Conservation (phyloP, 306 rosid species). For the Gastrolobium villosum region DNA sequence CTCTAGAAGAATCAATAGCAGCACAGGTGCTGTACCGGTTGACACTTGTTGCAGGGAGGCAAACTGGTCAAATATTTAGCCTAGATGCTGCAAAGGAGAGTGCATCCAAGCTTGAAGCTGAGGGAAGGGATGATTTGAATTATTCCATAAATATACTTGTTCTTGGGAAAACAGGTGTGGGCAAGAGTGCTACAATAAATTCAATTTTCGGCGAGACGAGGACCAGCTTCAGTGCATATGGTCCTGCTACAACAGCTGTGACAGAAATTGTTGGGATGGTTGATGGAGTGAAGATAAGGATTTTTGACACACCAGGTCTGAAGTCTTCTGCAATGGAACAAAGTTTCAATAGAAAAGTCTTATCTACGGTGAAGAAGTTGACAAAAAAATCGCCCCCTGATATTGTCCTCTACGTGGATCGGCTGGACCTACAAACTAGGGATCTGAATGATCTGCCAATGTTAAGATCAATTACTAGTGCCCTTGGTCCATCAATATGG, state of each 20-base stretch:
- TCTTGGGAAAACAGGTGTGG: conserved; percentile 94
- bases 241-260: conserved; percentile 82
- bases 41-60: conserved; percentile 79
- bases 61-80: conserved; percentile 67
- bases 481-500: conserved; percentile 87
- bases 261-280: conserved; percentile 85
- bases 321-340: conserved; percentile 87
- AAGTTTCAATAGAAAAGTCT: conserved; percentile 65
- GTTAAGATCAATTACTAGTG: conserved; percentile 71
- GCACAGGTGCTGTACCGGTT: conserved; percentile 91
- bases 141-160: conserved; percentile 87
- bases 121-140: conserved; percentile 68
- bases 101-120: conserved; percentile 82
- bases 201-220: conserved; percentile 91
- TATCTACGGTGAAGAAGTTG: conserved; percentile 74
- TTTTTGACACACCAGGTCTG: conserved; percentile 96
- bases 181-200: conserved; percentile 98
- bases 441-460: conserved; percentile 92
- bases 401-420: conserved; percentile 92
- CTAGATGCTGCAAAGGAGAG: conserved; percentile 79
- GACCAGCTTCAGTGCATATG: conserved; percentile 78
- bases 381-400: conserved; percentile 88
- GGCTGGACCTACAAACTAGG: conserved; percentile 89
- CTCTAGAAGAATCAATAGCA: conserved; percentile 81
- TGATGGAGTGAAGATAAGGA: conserved; percentile 82